These are phyloP conservation scores for Metschnikowia arizonensis DNA, from an alignment of 805 yeast species.

Conservation along the genomic window DNA sequence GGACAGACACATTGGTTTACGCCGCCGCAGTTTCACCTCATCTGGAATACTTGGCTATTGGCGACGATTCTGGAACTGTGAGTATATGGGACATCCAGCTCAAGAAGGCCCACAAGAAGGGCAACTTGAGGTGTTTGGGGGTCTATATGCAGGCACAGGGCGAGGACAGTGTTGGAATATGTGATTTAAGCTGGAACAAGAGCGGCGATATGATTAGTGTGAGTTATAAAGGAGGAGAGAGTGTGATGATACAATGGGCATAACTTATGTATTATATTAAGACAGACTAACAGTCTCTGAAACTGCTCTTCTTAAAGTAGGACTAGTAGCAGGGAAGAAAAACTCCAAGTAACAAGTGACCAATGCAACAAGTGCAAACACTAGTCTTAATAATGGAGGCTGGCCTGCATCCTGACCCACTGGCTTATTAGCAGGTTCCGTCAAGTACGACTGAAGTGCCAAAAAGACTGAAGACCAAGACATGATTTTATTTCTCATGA, in stretches of 20 bases:
- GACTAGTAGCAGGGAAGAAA: slow-evolving; percentile 41
- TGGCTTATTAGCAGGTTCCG: slow-evolving; percentile 37
- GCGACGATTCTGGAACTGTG: slow-evolving; percentile 61
- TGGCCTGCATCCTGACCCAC: slow-evolving; percentile 27
- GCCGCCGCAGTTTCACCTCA: slow-evolving; percentile 51
- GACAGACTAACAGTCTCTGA: slow-evolving; percentile 7
- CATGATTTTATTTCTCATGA: slow-evolving; percentile 52
- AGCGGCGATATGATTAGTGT: slow-evolving; percentile 15
- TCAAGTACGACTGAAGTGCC: slow-evolving; percentile 46
- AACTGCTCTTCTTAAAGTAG: slow-evolving; percentile 24
- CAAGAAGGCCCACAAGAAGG: slow-evolving; percentile 11
- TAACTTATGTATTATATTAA: neutral
- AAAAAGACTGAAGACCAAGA: slow-evolving; percentile 55
- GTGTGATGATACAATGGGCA: slow-evolving; percentile 12
- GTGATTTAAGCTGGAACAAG: slow-evolving; percentile 37
- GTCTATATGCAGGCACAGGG: slow-evolving; percentile 9
- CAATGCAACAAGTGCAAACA: slow-evolving; percentile 46
- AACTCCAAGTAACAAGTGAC: slow-evolving; percentile 54
- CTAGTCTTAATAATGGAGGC: slow-evolving; percentile 45
- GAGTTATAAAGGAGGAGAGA: slow-evolving; percentile 31
- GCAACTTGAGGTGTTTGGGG: slow-evolving; percentile 27
- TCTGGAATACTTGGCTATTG: slow-evolving; percentile 50
- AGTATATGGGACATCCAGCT: slow-evolving; percentile 46
- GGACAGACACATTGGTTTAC: slow-evolving; percentile 54
- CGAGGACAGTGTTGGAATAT: slow-evolving; percentile 26